These are phyloP conservation scores for Fusarium compactum DNA, from an alignment of 2,329 filamentous ascomycete genomes.

Conservation along the genomic window DNA sequence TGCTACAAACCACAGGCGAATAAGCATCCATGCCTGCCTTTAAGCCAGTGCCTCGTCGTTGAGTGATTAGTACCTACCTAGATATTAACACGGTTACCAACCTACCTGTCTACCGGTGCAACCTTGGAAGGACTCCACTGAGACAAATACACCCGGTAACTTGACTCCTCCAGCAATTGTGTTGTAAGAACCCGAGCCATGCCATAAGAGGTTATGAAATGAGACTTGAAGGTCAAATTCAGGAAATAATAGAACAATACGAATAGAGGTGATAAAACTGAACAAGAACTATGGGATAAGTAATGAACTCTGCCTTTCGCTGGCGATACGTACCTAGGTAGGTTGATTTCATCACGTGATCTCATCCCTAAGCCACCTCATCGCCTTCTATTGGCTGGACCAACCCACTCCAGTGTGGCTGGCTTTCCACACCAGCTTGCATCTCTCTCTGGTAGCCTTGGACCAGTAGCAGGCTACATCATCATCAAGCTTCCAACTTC, in stretches of 20 bases:
- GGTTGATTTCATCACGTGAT: slow-evolving; percentile 31
- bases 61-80: background rate
- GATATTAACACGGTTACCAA: background rate
- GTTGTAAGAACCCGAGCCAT: background rate
- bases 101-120: slow-evolving; percentile 11
- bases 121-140: background rate
- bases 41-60: background rate
- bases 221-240: no score
- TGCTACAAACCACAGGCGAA: background rate
- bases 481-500: slow-evolving; percentile 45
- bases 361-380: rapidly evolving
- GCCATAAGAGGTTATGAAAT: background rate
- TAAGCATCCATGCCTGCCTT: background rate
- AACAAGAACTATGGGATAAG: background rate
- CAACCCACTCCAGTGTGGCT: slow-evolving; percentile 22
- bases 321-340: background rate
- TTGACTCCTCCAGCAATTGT: background rate
- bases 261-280: background rate
- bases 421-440: slow-evolving; percentile 42
- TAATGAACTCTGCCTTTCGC: background rate
- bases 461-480: slow-evolving; percentile 46
- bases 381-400: slow-evolving; percentile 34
- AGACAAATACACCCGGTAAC: background rate
- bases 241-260: background rate
- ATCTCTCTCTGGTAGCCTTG: slow-evolving; percentile 41